These are phyloP conservation scores for Coccomyxa subellipsoidea DNA, from an alignment of 163 green algal genomes.

Conservation along the genomic window DNA sequence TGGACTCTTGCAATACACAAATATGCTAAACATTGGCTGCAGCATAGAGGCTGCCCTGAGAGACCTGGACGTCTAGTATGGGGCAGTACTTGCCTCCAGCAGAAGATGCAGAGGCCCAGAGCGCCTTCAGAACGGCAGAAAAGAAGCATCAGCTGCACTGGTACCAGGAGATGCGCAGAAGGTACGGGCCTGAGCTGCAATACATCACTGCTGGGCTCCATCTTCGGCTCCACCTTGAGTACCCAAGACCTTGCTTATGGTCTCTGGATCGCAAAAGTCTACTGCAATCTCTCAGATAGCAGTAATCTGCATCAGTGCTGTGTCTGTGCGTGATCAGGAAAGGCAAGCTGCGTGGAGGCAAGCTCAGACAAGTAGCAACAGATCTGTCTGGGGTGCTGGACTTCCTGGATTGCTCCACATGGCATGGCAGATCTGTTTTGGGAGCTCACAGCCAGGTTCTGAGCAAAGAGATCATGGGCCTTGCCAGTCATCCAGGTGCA, in stretches of 20 bases:
- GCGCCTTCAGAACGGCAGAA: constrained; percentile 53
- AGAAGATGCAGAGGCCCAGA: background rate
- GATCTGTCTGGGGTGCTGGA: constrained; percentile 56
- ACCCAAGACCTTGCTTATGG: no score
- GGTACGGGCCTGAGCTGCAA: background rate
- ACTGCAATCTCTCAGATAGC: no score
- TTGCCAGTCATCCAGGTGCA: constrained; percentile 30
- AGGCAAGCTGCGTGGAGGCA: constrained; percentile 31
- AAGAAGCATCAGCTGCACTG: constrained; percentile 63
- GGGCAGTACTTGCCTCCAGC: background rate
- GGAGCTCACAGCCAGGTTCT: background rate
- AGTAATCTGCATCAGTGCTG: no score
- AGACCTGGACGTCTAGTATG: background rate
- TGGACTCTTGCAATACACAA: no score
- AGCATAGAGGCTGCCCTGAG: no score
- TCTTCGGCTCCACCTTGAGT: no score
- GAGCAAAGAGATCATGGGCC: constrained; percentile 16
- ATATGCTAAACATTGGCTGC: no score
- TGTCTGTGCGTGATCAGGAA: no score
- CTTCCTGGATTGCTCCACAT: background rate
- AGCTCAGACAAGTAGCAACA: constrained; percentile 23
- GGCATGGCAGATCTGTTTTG: background rate
- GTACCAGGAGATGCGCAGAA: constrained; percentile 31
- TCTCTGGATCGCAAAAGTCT: no score
- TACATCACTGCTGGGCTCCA: no score